Evolutionary conservation across 495 filamentous ascomycete species (phyloP).

Genomic region (Penicillium atrosanguineum): DNA sequence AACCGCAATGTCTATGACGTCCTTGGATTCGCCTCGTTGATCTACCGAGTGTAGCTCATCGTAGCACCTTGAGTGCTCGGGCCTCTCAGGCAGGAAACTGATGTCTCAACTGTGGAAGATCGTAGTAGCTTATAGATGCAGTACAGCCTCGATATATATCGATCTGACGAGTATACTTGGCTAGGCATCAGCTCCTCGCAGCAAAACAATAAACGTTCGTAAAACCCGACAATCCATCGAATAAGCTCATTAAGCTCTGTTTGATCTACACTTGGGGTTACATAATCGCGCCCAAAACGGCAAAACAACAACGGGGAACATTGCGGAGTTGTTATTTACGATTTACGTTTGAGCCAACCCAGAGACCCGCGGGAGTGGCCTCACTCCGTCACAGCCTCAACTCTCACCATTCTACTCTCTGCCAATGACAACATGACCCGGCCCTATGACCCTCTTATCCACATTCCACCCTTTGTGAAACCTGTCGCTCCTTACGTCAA

Average conservation of each 20-base stretch:
- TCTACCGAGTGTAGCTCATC: neutral
- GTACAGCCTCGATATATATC: neutral
- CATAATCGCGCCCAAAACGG: constrained; percentile 17
- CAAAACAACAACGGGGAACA: constrained; percentile 16
- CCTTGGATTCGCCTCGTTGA: neutral
- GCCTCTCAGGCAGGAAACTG: neutral
- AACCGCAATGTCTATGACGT: neutral
- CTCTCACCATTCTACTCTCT: neutral
- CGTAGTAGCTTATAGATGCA: too few species aligned
- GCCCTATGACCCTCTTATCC: constrained; percentile 19
- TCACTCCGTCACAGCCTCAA: neutral
- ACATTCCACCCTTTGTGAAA: constrained; percentile 42
- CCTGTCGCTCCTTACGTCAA: constrained; percentile 47
- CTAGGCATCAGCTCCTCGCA: neutral
- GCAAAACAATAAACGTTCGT: neutral
- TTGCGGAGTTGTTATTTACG: neutral
- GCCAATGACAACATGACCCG: constrained; percentile 25
- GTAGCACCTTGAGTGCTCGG: neutral
- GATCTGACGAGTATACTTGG: neutral
- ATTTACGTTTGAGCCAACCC: neutral
- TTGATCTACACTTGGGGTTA: constrained; percentile 15
- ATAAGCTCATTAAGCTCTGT: neutral
- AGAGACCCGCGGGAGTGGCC: neutral
- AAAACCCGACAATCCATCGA: neutral
- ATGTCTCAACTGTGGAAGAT: neutral